phyloP scores from a whole-genome alignment of 1,284 basidiomycete genomes.

The Earliella scabrosa region DNA sequence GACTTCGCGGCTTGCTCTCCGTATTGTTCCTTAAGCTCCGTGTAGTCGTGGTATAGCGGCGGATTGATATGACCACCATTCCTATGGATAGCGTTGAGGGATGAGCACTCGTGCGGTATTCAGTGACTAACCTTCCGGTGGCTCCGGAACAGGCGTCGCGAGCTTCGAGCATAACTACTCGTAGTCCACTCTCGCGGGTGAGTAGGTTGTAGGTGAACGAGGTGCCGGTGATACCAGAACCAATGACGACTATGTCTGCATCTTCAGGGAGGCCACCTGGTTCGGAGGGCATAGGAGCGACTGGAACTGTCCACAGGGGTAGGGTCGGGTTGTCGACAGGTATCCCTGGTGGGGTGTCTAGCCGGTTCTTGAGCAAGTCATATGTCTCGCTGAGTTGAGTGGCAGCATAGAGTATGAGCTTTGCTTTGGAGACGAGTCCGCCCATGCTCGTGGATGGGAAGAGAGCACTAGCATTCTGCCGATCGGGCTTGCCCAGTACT shows the following conservation, averaged over 20 bases:
- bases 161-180: conserved; percentile 70
- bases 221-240: conserved; percentile 73
- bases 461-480: too few species aligned
- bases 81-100: conserved; percentile 36
- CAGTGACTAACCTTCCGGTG: conserved; percentile 56
- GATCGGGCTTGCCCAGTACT: too few species aligned
- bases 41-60: conserved; percentile 63
- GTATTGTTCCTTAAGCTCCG: conserved; percentile 47
- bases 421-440: conserved; percentile 30
- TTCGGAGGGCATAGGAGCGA: conserved; percentile 51
- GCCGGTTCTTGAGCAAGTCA: conserved; percentile 29
- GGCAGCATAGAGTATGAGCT: conserved; percentile 28
- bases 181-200: conserved; percentile 38
- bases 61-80: conserved; percentile 77
- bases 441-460: conserved; percentile 25
- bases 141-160: conserved; percentile 73
- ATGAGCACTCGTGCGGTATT: background rate
- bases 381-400: conserved; percentile 26
- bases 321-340: conserved; percentile 55
- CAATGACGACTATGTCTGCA: conserved; percentile 70
- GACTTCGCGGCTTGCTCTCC: conserved; percentile 53
- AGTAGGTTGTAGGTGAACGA: conserved; percentile 59
- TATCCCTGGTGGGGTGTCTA: conserved; percentile 56
- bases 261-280: conserved; percentile 46
- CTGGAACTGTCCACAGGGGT: conserved; percentile 65